Base-by-base conservation (phyloP, 2,329 filamentous ascomycete species). In the Colletotrichum nymphaeae region DNA sequence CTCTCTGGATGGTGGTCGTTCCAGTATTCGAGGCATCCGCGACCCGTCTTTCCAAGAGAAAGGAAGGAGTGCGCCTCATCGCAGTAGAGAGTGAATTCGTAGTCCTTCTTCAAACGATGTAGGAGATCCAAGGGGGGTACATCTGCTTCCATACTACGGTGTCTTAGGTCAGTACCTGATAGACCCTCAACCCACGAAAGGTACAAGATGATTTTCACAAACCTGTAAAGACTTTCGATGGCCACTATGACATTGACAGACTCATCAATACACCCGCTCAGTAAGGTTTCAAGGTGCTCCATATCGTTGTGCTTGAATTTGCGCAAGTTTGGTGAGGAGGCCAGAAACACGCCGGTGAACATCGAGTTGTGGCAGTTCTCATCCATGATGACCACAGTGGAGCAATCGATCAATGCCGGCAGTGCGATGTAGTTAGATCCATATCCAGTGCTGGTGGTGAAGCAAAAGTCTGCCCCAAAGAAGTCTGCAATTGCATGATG, bases 21-120 rank as follows among this genome's bases (percentile, higher is more conserved):
- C 72, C 74, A 74, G 60, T 72, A 58, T 42, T 76, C 74, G 26
- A 76, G 30, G 22, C 72, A 76, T 28, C 75, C 74, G 5, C 64
- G 69, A 7, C 75, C 75, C 14, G 64, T 76, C 37, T 58, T 67
- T 0, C 75, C 75, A 4, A 75, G 56, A 2, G 74, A 73, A 1
- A 76, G 56, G 22, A 76, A 75, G 0, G 75, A 75, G 35, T 75
- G 73, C 1, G 72, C 67, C 30, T 76, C 75, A 55, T 76, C 72
- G 63, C 75, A 76, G 28, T 71, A 76, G 1, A 76, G 55, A 4
- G 58, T 62, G 19, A 76, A 76, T 14, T 55, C 42, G 32, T 76
- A 73, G 1, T 52, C 16, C 4, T 60, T 53, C 53, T 76, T 76
- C 22, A 76, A 16, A 1, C 49, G 67, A 9, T 66, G 22, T 0